Percentiles rank a stretch among this genome's conserved stretches.
phyloP scores from a whole-genome alignment of 768 basidiomycete species.

The Harrya chromipes region DNA sequence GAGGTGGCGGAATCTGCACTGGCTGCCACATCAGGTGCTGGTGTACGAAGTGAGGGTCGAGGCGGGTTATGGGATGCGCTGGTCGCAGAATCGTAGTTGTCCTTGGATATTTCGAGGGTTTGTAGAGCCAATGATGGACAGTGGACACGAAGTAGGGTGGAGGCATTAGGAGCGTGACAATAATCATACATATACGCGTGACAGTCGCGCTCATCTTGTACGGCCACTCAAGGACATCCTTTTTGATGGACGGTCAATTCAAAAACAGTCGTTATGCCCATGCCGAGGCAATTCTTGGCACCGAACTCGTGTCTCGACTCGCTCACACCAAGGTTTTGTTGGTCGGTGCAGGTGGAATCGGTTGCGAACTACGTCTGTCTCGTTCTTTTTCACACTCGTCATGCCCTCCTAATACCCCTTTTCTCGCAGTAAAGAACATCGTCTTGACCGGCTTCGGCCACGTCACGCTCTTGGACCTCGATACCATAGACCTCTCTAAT shows the following conservation, averaged over 20 bases:
- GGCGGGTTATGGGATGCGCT: conserved; percentile 67
- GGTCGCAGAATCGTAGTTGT: conserved; percentile 46
- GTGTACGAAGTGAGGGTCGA: conserved; percentile 59
- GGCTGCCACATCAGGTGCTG: conserved; percentile 58
- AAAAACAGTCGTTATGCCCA: conserved; percentile 47
- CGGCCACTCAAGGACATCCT: too few relatives aligned
- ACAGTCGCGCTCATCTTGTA: conserved; percentile 11
- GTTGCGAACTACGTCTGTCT: conserved; percentile 85
- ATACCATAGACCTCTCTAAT: conserved; percentile 98
- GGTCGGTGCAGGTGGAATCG: conserved; percentile 96
- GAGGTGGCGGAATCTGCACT: conserved; percentile 64
- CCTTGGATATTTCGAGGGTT: conserved; percentile 58
- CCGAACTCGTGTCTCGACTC: conserved; percentile 60
- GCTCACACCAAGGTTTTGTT: conserved; percentile 71
- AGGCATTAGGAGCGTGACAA: conserved; percentile 37
- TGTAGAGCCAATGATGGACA: conserved; percentile 66
- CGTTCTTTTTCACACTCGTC: neutral
- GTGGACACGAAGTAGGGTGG: conserved; percentile 64
- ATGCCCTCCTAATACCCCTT: neutral
- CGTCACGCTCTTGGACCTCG: conserved; percentile 91
- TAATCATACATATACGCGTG: conserved; percentile 24
- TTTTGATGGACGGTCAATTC: conserved; percentile 10
- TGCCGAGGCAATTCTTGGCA: conserved; percentile 76
- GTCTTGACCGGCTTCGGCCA: conserved; percentile 90
- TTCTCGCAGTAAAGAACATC: conserved; percentile 84